Evolutionary conservation across 345 rosid species (phyloP).

Genomic region (Brassica carinata): DNA sequence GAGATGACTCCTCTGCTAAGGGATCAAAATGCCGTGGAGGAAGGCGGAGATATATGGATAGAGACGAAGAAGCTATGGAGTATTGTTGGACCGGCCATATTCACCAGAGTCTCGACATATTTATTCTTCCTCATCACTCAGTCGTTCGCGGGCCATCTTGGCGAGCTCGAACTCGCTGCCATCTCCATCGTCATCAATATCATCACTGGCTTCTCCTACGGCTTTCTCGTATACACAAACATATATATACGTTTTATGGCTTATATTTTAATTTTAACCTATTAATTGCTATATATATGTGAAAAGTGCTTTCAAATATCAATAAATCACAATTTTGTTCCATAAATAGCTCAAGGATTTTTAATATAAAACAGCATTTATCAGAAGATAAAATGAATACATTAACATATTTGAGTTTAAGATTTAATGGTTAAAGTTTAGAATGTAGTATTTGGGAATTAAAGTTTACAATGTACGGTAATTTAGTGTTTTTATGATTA

Average conservation of each 20-base stretch:
- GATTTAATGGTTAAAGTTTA: too few species aligned
- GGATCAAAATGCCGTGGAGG: not conserved
- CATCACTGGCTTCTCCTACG: constrained; percentile 68
- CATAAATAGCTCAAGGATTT: not conserved
- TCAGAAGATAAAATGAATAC: too few species aligned
- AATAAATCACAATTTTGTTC: not conserved
- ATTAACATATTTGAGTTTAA: not conserved
- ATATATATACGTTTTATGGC: not conserved
- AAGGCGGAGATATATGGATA: constrained; percentile 34
- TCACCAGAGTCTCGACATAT: constrained; percentile 47
- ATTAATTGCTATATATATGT: too few species aligned
- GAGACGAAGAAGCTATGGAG: constrained; percentile 62
- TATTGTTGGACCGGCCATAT: constrained; percentile 60
- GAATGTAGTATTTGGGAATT: not conserved
- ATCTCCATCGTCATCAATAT: constrained; percentile 67
- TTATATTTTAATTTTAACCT: not conserved
- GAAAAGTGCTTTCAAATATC: too few species aligned
- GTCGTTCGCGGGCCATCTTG: constrained; percentile 67
- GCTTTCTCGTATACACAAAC: constrained; percentile 58
- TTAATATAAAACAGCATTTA: not conserved
- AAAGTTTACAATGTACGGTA: too few species aligned
- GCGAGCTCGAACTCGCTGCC: constrained; percentile 52
- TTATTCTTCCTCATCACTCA: constrained; percentile 52
- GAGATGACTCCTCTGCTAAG: constrained; percentile 16
- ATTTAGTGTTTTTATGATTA: too few species aligned